phyloP scores from a whole-genome alignment of 345 rosid species.

The Rubroshorea leprosula region DNA sequence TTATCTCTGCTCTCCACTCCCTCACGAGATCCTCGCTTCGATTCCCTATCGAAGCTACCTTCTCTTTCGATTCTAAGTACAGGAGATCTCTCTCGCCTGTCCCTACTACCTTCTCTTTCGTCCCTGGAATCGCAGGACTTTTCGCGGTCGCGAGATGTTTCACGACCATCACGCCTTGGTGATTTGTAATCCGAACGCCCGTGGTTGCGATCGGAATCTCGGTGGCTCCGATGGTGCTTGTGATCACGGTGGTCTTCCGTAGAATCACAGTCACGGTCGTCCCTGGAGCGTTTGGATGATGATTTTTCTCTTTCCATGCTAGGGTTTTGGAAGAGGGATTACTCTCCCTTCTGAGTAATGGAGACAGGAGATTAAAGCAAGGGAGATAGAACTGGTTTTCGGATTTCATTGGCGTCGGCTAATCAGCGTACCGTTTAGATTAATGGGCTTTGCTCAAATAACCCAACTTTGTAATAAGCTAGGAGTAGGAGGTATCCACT shows the following conservation, averaged over 20 bases:
- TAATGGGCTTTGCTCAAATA: too few relatives aligned
- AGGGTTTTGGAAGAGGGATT: slow-evolving; percentile 19
- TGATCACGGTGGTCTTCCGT: too few relatives aligned
- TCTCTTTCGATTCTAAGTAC: too few relatives aligned
- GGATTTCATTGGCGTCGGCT: too few relatives aligned
- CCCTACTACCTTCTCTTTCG: slow-evolving; percentile 21
- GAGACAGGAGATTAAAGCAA: too few relatives aligned
- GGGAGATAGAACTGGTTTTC: too few relatives aligned
- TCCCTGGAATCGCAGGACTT: slow-evolving; percentile 22
- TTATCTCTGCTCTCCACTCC: slow-evolving; percentile 19
- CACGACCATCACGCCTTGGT: slow-evolving; percentile 35
- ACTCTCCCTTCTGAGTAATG: too few relatives aligned
- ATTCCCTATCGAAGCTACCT: slow-evolving; percentile 1
- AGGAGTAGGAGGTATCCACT: too few relatives aligned
- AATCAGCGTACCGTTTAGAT: too few relatives aligned
- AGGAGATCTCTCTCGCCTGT: not conserved
- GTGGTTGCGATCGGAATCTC: slow-evolving; percentile 41
- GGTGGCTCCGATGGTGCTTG: slow-evolving; percentile 39
- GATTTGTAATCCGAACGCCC: slow-evolving; percentile 48
- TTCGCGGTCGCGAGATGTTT: slow-evolving; percentile 34
- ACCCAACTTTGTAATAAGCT: too few relatives aligned
- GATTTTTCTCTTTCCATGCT: slow-evolving; percentile 48
- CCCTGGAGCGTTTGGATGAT: slow-evolving; percentile 39
- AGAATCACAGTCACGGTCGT: slow-evolving; percentile 16
- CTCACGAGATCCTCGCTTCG: slow-evolving; percentile 19